Percentiles rank a stretch among this genome's conserved stretches.
These are phyloP conservation scores for Gracilaria vermiculophylla DNA, from an alignment of 23 red algal species.

Conservation along the genomic window DNA sequence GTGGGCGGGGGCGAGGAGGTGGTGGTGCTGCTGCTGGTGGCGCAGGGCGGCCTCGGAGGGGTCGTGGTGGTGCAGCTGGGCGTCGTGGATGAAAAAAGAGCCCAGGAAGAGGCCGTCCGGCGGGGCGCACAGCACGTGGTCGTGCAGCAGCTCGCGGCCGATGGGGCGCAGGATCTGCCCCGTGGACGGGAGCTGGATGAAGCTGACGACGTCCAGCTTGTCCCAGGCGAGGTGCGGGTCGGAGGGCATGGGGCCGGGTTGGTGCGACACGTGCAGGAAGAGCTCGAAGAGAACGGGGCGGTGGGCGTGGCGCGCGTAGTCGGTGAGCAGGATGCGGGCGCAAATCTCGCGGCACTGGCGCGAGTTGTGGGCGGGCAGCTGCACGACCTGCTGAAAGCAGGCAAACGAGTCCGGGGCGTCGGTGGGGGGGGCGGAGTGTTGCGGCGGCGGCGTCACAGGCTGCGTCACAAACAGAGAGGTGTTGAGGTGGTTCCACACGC, in stretches of 20 bases:
- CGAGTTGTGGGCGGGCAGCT: neutral
- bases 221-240: neutral
- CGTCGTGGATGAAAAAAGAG: neutral
- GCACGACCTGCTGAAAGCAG: neutral
- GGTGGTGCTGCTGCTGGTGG: neutral
- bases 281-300: neutral
- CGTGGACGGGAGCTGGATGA: slow-evolving; percentile 1
- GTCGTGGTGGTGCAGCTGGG: neutral
- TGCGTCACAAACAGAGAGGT: slow-evolving; percentile 4
- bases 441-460: no score
- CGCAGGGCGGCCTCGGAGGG: neutral
- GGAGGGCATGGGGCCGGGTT: neutral
- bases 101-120: neutral
- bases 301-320: neutral
- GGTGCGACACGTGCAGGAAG: neutral
- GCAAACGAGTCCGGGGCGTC: neutral
- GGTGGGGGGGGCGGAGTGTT: no score
- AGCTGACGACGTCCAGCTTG: slow-evolving; percentile 2
- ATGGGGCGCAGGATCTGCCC: slow-evolving; percentile 11
- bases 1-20: no score
- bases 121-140: neutral
- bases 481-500: neutral
- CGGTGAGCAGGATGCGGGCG: neutral
- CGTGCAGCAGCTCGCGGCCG: neutral
- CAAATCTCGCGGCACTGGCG: neutral